Evolutionary conservation across 2,329 filamentous ascomycete species (phyloP).

Genomic region (Xylaria digitata): DNA sequence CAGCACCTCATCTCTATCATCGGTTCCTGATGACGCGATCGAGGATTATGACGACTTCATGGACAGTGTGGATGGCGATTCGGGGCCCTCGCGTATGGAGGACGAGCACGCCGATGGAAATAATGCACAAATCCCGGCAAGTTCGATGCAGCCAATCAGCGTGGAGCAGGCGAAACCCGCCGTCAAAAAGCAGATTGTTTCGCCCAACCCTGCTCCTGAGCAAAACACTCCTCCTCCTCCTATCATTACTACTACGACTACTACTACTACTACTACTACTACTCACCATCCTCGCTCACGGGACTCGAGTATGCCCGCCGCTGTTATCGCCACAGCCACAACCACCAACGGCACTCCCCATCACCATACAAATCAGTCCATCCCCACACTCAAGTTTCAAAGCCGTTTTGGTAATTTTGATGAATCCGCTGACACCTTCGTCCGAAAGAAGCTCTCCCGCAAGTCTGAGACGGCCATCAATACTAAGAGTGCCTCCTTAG

Average conservation of each 20-base stretch:
- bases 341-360: constrained; percentile 40
- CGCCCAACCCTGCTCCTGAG: constrained; percentile 47
- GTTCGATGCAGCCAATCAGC: constrained; percentile 50
- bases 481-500: constrained; percentile 42
- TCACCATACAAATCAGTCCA: constrained; percentile 31
- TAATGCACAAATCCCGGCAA: constrained; percentile 50
- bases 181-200: constrained; percentile 51
- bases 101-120: constrained; percentile 48
- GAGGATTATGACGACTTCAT: constrained; percentile 49
- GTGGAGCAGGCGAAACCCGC: constrained; percentile 49
- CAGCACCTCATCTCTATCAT: constrained; percentile 50
- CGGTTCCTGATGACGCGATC: constrained; percentile 49
- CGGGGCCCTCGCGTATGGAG: constrained; percentile 46
- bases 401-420: constrained; percentile 45
- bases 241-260: no score
- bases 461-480: constrained; percentile 43
- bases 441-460: constrained; percentile 43
- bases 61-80: constrained; percentile 47
- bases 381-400: constrained; percentile 42
- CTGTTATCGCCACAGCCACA: constrained; percentile 45
- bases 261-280: constrained; percentile 12
- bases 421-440: constrained; percentile 36
- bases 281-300: constrained; percentile 41
- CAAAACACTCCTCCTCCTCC: constrained; percentile 40
- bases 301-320: constrained; percentile 50